A percentile compares a stretch with the other conserved stretches of the same genome.
These are phyloP conservation scores for Rostrohypoxylon terebratum DNA, from an alignment of 495 filamentous ascomycete genomes.

Conservation along the genomic window DNA sequence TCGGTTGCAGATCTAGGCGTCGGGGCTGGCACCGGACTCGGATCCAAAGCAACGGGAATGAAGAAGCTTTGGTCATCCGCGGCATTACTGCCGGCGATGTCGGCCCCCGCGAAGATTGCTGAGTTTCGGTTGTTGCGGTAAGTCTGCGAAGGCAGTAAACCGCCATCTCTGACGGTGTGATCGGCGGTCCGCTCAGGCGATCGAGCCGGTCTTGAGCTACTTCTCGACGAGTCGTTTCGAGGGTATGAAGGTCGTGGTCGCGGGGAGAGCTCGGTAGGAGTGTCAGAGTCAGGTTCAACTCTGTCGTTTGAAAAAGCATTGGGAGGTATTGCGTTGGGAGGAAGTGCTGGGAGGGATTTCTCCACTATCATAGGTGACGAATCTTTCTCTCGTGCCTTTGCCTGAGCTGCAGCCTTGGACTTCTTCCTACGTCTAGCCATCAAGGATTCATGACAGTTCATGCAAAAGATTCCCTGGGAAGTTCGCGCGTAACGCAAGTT, in stretches of 20 bases:
- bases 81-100: constrained; percentile 59
- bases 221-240: constrained; percentile 62
- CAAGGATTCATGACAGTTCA: constrained; percentile 98
- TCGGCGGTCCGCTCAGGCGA: constrained; percentile 62
- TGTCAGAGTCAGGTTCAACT: constrained; percentile 82
- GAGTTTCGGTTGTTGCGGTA: constrained; percentile 84
- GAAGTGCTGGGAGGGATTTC: constrained; percentile 93
- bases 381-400: constrained; percentile 70
- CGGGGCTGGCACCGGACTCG: constrained; percentile 73
- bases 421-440: constrained; percentile 97
- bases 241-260: constrained; percentile 66
- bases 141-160: constrained; percentile 77
- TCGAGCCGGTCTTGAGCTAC: constrained; percentile 60
- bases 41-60: constrained; percentile 91
- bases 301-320: constrained; percentile 70
- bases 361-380: constrained; percentile 78
- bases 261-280: constrained; percentile 77
- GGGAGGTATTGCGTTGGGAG: constrained; percentile 75
- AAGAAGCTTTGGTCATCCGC: constrained; percentile 80
- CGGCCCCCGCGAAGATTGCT: constrained; percentile 69
- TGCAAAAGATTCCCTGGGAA: constrained; percentile 99
- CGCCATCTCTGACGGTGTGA: constrained; percentile 59
- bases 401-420: constrained; percentile 71
- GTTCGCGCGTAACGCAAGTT: constrained; percentile 98
- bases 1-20: constrained; percentile 70